Base-by-base conservation (phyloP, 495 filamentous ascomycete genomes). In the Penicillium silybi region DNA sequence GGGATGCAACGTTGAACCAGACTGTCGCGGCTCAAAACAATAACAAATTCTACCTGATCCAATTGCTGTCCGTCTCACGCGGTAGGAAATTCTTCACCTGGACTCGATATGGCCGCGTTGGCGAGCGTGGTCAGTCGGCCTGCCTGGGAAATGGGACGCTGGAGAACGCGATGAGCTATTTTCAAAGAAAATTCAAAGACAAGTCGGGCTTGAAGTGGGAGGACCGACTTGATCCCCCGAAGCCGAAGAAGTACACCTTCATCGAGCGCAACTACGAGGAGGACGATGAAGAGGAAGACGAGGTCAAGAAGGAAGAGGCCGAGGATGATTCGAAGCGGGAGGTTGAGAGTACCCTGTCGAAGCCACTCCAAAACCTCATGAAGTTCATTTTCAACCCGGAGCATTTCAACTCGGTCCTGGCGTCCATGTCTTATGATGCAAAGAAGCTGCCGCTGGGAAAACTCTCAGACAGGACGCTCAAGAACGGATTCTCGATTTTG, bases 391-490 rank as follows among this genome's bases (percentile, higher is more conserved):
- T 96, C 77, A 92, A 93, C 58, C 72, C 80, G 47, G 59, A 84
- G 35, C 80, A 84, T 57, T 85, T 90, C 65, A 63, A 76, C n/a
- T 71, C 74, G 3, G 75, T 81, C 3, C 83, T 95, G 81, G 67
- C 72, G 1, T 75, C 79, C 2, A 73, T 93, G 62, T 85, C 85
- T 10, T 95, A 93, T 60, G 86, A 95, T 56, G 79, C 80, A 1
- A 69, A 82, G 41, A 93, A 93, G 63, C 67, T 96, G 10, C 89
- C 90, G 0, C 74, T 95, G 15, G 90, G 90, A 11, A 92, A 93
- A 56, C 79, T 96, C 17, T 87, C 86, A 68, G 89, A 89, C 50
- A 64, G 77, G 6, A 92, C 88, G 13, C 80, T 96, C 44, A 75
- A 73, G 18, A 70, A 72, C 0, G 90, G 89, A 0, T 95, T 86